Base-by-base conservation (phyloP, 2,329 filamentous ascomycete genomes). In the Stemphylium lycopersici region DNA sequence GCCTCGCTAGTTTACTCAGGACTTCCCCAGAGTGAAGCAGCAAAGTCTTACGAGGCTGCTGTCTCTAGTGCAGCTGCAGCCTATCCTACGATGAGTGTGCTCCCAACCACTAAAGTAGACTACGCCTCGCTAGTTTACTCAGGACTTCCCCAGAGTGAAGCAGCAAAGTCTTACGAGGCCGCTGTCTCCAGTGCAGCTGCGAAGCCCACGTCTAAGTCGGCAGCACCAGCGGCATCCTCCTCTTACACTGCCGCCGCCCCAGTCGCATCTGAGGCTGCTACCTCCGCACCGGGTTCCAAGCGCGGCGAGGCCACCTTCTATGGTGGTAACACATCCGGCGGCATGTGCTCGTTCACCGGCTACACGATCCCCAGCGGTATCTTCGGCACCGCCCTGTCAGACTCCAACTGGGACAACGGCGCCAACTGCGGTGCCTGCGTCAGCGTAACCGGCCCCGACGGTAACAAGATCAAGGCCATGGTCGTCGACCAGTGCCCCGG, bases 391-490 rank as follows among this genome's bases (percentile, higher is more conserved):
- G 87, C 87, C 1, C 79, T 86, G 44, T 84, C 86, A 0, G 80
- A 80, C 34, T 75, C 78, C 3, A 82, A 80, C 61, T 90, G 87
- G 87, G 72, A 80, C 45, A 74, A 69, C 47, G 79, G 81, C 2
- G 79, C 76, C 37, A 77, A 83, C 58, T 90, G 87, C 65, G 87
- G 87, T 59, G 76, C 79, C 16, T 90, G 87, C 59, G 75, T 90
- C 11, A 72, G 79, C 46, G 84, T 90, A 31, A 85, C 79, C 2
- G 83, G 84, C 0, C 82, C 81, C 3, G 78, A 70, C 12, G 85
- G 85, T 15, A 83, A 83, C 53, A 78, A 76, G 20, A 80, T 89
- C 69, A 87, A 80, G 29, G 86, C 83, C 34, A 89, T 90, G 87
- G 83, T 85, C 59, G 80, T 83, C 16, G 84, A 86, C 67, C 70